These are phyloP conservation scores for Ascochyta koolunga DNA, from an alignment of 2,329 filamentous ascomycete species.

Conservation along the genomic window DNA sequence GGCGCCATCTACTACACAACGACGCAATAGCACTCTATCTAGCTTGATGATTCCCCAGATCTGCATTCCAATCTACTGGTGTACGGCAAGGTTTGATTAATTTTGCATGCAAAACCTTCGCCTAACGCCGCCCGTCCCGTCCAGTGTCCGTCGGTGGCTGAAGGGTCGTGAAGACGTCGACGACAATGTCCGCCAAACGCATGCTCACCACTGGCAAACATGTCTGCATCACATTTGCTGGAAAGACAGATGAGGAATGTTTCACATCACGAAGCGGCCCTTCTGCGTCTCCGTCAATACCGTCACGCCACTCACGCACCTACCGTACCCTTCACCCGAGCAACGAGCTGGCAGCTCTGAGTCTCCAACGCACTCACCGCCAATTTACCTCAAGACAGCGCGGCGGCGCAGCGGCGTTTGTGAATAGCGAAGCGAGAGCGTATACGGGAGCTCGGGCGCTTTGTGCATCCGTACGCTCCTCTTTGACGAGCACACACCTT, in stretches of 20 bases:
- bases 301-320: conserved; percentile 15
- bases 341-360: conserved; percentile 6
- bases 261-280: conserved; percentile 16
- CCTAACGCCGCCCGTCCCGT: conserved; percentile 15
- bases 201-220: neutral
- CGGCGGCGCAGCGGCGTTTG: conserved; percentile 13
- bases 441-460: conserved; percentile 14
- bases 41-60: conserved; percentile 15
- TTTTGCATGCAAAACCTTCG: conserved; percentile 9
- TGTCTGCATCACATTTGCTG: neutral
- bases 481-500: conserved; percentile 2
- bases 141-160: conserved; percentile 10
- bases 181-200: conserved; percentile 4
- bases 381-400: conserved; percentile 4
- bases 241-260: conserved; percentile 8
- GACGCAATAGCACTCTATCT: conserved; percentile 11
- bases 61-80: conserved; percentile 13
- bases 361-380: conserved; percentile 17
- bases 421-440: conserved; percentile 8
- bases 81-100: conserved; percentile 12
- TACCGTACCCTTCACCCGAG: conserved; percentile 2
- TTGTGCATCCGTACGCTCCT: conserved; percentile 10
- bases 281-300: conserved; percentile 9
- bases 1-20: conserved; percentile 14
- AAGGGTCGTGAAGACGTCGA: conserved; percentile 3